Evolutionary conservation across 2,329 filamentous ascomycete genomes (phyloP).

Genomic region (Exutisphaerella laricina): DNA sequence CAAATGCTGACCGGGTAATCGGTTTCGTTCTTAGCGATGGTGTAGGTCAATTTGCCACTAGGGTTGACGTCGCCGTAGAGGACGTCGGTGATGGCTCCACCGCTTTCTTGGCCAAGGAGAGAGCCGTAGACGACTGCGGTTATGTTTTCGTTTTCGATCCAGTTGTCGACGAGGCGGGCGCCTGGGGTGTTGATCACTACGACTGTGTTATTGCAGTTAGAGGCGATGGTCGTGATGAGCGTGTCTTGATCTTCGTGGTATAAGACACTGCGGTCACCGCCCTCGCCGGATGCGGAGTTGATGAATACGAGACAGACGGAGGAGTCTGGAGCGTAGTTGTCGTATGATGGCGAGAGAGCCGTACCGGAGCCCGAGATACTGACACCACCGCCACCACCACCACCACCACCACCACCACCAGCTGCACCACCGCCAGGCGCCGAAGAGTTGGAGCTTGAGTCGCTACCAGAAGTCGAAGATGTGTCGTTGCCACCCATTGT

Average conservation of each 20-base stretch:
- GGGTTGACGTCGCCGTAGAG: constrained; percentile 30
- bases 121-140: constrained; percentile 30
- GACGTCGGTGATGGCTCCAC: constrained; percentile 25
- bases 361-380: constrained; percentile 10
- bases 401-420: constrained; percentile 4
- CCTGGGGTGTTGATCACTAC: constrained; percentile 29
- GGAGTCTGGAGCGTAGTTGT: constrained; percentile 14
- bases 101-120: constrained; percentile 29
- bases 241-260: constrained; percentile 23
- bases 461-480: neutral
- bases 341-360: constrained; percentile 9
- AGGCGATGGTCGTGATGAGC: constrained; percentile 29
- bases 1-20: constrained; percentile 59
- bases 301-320: constrained; percentile 32
- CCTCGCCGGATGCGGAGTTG: constrained; percentile 28
- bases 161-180: constrained; percentile 26
- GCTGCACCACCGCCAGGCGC: constrained; percentile 5
- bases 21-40: constrained; percentile 26
- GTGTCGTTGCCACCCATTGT: constrained; percentile 13
- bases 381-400: constrained; percentile 5
- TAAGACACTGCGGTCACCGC: constrained; percentile 25
- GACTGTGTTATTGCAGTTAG: constrained; percentile 32
- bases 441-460: constrained; percentile 8
- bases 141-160: constrained; percentile 29
- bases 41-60: constrained; percentile 34